A percentile compares a stretch with the other conserved stretches of the same genome.
These are phyloP conservation scores for Hericium erinaceus DNA, from an alignment of 768 basidiomycete genomes.

Conservation along the genomic window DNA sequence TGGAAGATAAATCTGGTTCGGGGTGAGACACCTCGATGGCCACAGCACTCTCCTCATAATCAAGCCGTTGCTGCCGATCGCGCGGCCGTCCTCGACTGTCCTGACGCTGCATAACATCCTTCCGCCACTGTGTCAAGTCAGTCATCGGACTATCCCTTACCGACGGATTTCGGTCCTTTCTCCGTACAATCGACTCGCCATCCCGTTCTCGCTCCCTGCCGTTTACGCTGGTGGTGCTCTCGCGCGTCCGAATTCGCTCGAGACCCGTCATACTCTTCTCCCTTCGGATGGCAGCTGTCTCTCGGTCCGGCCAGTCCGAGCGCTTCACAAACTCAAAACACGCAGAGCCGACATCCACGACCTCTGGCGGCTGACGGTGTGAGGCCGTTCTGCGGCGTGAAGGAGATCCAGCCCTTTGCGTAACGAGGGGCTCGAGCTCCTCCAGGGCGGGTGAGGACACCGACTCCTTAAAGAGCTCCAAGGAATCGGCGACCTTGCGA, in stretches of 20 bases:
- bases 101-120: slow-evolving; percentile 33
- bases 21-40: slow-evolving; percentile 25
- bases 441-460: slow-evolving; percentile 28
- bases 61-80: slow-evolving; percentile 36
- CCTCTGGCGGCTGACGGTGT: slow-evolving; percentile 18
- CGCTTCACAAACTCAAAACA: slow-evolving; percentile 78
- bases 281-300: slow-evolving; percentile 58
- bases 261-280: slow-evolving; percentile 57
- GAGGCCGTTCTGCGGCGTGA: slow-evolving; percentile 25
- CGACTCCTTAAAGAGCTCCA: slow-evolving; percentile 78
- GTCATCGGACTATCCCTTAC: slow-evolving; percentile 34
- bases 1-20: slow-evolving; percentile 16
- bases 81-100: slow-evolving; percentile 54
- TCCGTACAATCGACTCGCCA: slow-evolving; percentile 10
- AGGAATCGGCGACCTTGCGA: slow-evolving; percentile 74
- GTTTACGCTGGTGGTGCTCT: slow-evolving; percentile 24
- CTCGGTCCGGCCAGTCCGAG: slow-evolving; percentile 79
- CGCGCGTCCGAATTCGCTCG: slow-evolving; percentile 47
- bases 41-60: slow-evolving; percentile 25
- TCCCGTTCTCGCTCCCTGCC: slow-evolving; percentile 16
- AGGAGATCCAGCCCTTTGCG: slow-evolving; percentile 17
- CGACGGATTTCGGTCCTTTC: slow-evolving; percentile 29
- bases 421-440: slow-evolving; percentile 23
- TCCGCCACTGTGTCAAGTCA: slow-evolving; percentile 51
- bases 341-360: slow-evolving; percentile 49